phyloP scores from a whole-genome alignment of 192 early-diverging fungal species.

The Mortierella hygrophila region DNA sequence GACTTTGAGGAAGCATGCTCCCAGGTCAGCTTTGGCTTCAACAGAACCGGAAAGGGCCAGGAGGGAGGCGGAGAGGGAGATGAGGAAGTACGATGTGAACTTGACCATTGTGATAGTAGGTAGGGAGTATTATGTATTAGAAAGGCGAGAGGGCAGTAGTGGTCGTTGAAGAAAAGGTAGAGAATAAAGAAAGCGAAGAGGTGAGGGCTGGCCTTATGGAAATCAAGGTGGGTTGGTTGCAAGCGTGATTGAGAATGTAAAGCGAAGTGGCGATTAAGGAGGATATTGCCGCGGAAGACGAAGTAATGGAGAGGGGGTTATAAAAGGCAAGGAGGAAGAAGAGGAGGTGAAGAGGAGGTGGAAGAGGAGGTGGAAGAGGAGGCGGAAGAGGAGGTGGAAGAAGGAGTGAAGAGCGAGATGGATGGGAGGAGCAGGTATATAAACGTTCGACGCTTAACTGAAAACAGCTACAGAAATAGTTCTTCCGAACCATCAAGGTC shows the following conservation, averaged over 20 bases:
- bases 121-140: not conserved
- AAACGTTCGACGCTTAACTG: not conserved
- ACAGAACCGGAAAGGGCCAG: not conserved
- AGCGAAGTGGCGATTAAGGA: not conserved
- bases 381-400: not conserved
- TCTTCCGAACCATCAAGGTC: not conserved
- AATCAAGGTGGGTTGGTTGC: no score
- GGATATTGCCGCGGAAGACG: not conserved
- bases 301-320: no score
- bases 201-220: no score
- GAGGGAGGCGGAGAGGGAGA: conserved; percentile 15
- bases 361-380: not conserved
- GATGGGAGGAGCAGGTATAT: not conserved
- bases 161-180: no score
- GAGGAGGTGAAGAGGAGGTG: not conserved
- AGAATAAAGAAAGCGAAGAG: no score
- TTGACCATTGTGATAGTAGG: conserved; percentile 12
- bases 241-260: not conserved
- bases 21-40: conserved; percentile 19
- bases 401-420: not conserved
- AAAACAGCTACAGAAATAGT: not conserved
- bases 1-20: conserved; percentile 34
- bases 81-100: conserved; percentile 2
- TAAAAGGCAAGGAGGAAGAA: not conserved
- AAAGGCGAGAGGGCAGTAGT: not conserved